phyloP scores from a whole-genome alignment of 345 rosid genomes.

The Citrus hindsii region DNA sequence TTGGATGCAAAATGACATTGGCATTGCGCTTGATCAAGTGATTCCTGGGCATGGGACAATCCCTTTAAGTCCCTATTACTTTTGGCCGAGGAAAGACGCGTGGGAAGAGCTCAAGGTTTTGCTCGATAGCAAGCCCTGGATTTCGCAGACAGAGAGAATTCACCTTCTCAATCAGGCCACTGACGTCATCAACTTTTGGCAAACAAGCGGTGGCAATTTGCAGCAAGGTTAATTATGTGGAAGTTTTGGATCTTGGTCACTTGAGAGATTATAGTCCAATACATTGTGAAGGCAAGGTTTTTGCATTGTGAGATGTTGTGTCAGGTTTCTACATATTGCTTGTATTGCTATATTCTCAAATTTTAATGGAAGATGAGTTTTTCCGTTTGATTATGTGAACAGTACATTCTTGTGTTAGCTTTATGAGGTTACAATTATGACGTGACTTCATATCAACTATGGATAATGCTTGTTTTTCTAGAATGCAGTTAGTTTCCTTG shows the following conservation, averaged over 20 bases:
- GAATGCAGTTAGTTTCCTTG: not conserved
- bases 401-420: not conserved
- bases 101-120: conserved; percentile 79
- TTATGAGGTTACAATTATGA: not conserved
- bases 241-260: not conserved
- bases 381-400: not conserved
- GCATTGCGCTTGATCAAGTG: conserved; percentile 70
- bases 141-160: conserved; percentile 63
- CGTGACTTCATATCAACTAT: not conserved
- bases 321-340: not conserved
- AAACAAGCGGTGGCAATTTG: conserved; percentile 45
- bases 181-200: conserved; percentile 82
- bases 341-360: not conserved
- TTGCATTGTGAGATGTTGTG: not conserved
- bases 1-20: conserved; percentile 87
- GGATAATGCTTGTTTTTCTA: not conserved
- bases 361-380: not conserved
- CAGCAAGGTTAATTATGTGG: conserved; percentile 3
- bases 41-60: conserved; percentile 72
- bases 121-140: conserved; percentile 84
- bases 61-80: conserved; percentile 80
- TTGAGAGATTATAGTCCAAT: not conserved
- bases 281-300: not conserved
- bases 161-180: conserved; percentile 86
- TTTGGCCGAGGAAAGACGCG: conserved; percentile 87